A percentile compares a stretch with the other conserved stretches of the same genome.
Conservation (phyloP, 2,329 filamentous ascomycete genomes). For the Whalleya microplaca region DNA sequence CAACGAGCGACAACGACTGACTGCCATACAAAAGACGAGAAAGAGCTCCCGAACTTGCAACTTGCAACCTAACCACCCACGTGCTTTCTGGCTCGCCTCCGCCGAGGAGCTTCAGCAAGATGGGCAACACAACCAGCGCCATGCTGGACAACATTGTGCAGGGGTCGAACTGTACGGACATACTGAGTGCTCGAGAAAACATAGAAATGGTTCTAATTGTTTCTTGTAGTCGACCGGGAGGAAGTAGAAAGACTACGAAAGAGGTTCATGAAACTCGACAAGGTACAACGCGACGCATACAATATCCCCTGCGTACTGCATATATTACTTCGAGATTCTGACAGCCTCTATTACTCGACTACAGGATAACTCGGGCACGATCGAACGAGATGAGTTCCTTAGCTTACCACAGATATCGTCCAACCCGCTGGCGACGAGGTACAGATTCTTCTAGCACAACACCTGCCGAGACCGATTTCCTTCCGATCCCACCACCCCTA, state of each 20-base stretch:
- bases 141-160: conserved; percentile 96
- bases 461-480: neutral
- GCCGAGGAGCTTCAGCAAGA: conserved; percentile 41
- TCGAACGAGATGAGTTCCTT: conserved; percentile 98
- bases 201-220: conserved; percentile 19
- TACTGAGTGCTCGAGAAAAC: conserved; percentile 9
- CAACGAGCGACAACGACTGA: neutral
- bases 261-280: conserved; percentile 99
- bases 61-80: neutral
- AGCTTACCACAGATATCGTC: conserved; percentile 96
- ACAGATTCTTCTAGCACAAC: conserved; percentile 33
- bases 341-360: conserved; percentile 4
- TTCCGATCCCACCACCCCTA: neutral
- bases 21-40: neutral
- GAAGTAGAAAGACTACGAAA: conserved; percentile 96
- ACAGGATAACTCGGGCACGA: conserved; percentile 95
- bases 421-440: conserved; percentile 95
- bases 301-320: neutral
- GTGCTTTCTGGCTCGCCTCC: conserved; percentile 16
- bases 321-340: conserved; percentile 4
- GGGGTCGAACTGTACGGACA: conserved; percentile 84
- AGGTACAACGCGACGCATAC: conserved; percentile 60
- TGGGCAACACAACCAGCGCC: conserved; percentile 71
- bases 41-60: neutral
- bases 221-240: conserved; percentile 81